Evolutionary conservation across 2,329 filamentous ascomycete genomes (phyloP).

Genomic region (Elsinoe batatas): DNA sequence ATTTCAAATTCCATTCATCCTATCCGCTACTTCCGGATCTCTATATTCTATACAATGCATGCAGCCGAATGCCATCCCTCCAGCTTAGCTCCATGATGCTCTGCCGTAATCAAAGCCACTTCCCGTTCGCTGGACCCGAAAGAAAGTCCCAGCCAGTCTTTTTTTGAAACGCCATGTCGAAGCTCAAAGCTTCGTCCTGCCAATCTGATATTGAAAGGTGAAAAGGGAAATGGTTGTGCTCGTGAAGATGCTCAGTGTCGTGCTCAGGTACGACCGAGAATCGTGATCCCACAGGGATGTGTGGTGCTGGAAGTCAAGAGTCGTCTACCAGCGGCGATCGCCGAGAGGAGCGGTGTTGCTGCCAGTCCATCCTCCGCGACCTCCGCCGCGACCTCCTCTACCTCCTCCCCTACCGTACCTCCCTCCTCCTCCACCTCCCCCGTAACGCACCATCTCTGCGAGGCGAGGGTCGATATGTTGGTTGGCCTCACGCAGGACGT

Average conservation of each 20-base stretch:
- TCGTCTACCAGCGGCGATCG: slow-evolving; percentile 46
- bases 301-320: neutral
- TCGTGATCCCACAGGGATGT: neutral
- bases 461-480: slow-evolving; percentile 96
- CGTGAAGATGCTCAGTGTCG: neutral
- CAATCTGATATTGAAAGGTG: neutral
- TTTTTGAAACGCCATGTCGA: neutral
- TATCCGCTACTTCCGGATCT: neutral
- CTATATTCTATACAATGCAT: slow-evolving; percentile 5
- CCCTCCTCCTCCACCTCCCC: slow-evolving; percentile 64
- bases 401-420: slow-evolving; percentile 56
- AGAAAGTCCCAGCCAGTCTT: neutral
- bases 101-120: neutral
- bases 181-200: neutral
- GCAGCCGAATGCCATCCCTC: neutral
- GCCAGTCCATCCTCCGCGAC: slow-evolving; percentile 34
- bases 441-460: slow-evolving; percentile 88
- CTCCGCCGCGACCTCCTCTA: slow-evolving; percentile 38
- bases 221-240: neutral
- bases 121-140: neutral
- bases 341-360: slow-evolving; percentile 51
- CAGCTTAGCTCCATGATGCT: slow-evolving; percentile 5
- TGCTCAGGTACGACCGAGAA: neutral
- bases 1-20: neutral
- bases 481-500: slow-evolving; percentile 89